phyloP scores from a whole-genome alignment of 2,329 filamentous ascomycete species.

The Xylariales sp. region DNA sequence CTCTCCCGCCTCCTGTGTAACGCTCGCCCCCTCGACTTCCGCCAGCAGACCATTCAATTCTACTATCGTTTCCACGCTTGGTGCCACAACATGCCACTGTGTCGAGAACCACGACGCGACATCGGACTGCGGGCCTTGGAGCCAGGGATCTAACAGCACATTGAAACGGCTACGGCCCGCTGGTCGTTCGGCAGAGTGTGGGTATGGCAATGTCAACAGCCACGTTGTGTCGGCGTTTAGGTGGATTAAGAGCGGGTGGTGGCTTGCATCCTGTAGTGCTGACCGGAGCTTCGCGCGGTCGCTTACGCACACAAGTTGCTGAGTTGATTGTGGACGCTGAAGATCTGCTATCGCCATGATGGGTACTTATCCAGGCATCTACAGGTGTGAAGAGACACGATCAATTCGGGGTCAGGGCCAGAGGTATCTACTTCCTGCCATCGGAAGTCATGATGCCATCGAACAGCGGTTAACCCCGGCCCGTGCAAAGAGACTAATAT shows the following conservation, averaged over 20 bases:
- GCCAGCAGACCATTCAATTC: conserved; percentile 49
- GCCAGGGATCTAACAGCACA: conserved; percentile 62
- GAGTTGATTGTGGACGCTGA: too few species aligned
- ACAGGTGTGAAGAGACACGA: too few species aligned
- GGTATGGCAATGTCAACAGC: conserved; percentile 60
- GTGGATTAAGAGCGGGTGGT: conserved; percentile 49
- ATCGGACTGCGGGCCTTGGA: conserved; percentile 57
- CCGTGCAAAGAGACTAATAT: too few species aligned
- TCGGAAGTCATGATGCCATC: too few species aligned
- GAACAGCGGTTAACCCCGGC: too few species aligned
- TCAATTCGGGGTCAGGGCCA: too few species aligned
- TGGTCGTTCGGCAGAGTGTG: conserved; percentile 34
- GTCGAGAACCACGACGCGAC: conserved; percentile 61
- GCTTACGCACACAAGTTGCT: conserved; percentile 5
- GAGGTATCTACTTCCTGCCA: too few species aligned
- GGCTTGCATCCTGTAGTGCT: background rate
- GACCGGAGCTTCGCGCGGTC: conserved; percentile 7
- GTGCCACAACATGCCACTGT: conserved; percentile 56
- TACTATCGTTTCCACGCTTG: conserved; percentile 47
- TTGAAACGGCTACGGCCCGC: conserved; percentile 54
- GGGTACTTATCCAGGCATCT: too few species aligned
- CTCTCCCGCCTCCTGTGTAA: conserved; percentile 7
- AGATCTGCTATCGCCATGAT: too few species aligned
- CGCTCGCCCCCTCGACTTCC: conserved; percentile 38
- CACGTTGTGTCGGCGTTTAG: conserved; percentile 65